Evolutionary conservation across 371 early-diverging fungal species (phyloP), one percentile per base, ranked within the genome.

Genomic region (Lichtheimia hyalospora): DNA sequence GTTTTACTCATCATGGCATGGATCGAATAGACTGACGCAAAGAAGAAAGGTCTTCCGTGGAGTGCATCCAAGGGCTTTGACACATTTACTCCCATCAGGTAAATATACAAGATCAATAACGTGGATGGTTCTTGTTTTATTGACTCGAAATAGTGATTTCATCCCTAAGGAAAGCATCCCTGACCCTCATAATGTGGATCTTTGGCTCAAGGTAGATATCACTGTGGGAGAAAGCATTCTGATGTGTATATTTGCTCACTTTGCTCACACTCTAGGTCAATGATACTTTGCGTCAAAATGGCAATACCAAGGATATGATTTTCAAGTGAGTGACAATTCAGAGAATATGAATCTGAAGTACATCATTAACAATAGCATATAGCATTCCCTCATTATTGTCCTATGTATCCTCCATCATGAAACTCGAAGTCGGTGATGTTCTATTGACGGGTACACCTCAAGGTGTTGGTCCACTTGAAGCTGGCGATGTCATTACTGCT

Each of bases 21-120:
- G n/a, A 28, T 52, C 14, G 52, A 25, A 27, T 73, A 90, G 82
- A 89, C 86, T 21, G 83, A 81, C 49, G 96, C 90, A 23, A 96
- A 94, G 78, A 86, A 88, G 63, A 84, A 81, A 59, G 93, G 95
- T 10, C 66, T 89, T 46, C 97, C 96, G 24, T 96, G 97, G 97
- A 86, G 89, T n/a, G 82, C 90, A 3, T 87, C 95, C 28, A 98
- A 98, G 73, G 98, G 98, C 0, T 96, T 87, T 64, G 98, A 98
- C 64, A 93, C 96, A 0, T 98, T 97, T 67, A 90, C 94, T 15
- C 96, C 98, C 15, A 81, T 96, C 49, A 89, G 88, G 85, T 86
- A 66, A 54, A 41, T 34, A 34, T 10, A 34, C 34, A 34, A 34
- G 0, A 34, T 34, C 34, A 34, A 2, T 8, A 8, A 8, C 1